Evolutionary conservation across 2,329 filamentous ascomycete species (phyloP), one percentile per base, ranked within the genome.

Genomic region (Aspergillus unguis): DNA sequence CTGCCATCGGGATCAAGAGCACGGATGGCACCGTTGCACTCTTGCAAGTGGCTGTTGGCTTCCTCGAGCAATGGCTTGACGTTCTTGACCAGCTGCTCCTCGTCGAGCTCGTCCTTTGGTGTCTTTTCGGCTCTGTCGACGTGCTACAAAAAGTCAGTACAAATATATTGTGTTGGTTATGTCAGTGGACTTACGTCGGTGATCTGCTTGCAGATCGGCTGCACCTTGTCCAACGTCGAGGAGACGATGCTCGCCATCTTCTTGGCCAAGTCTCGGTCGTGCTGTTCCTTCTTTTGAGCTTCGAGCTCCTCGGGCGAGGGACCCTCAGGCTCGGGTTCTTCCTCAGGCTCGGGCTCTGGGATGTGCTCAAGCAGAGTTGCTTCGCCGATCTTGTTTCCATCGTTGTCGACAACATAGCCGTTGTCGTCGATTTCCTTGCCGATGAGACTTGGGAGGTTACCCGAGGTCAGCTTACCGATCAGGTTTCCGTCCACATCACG

Each of bases 51-150:
- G 60, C 84, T 85, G 49, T 85, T 83, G 44, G 86, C 91, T 71
- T 96, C 88, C 70, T 96, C 91, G 65, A 96, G 90, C 10, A 96
- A 80, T 1, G 92, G 92, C 72, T 87, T 89, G 63, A 96, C 90
- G 53, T 91, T 82, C 69, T 88, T 84, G 65, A 96, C 91, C 4
- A 96, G 83, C 61, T 88, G 82, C 65, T 96, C 90, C 69, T 96
- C 92, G 65, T 96, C 90, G 26, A 92, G 85, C 62, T 96, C 90
- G 4, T 95, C 89, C 72, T 90, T 87, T 40, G 88, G 86, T 28
- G 87, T 89, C 59, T 84, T 83, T 71, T 96, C 89, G 28, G 88
- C 90, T 50, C 79, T 80, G 62, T 95, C 88, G 63, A 95, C 88
- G 74, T 86, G 81, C 83, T 89, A 59, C 41, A 55, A 11, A 26